phyloP scores from a whole-genome alignment of 1,284 basidiomycete species.

The Ceraceosorus guamensis region DNA sequence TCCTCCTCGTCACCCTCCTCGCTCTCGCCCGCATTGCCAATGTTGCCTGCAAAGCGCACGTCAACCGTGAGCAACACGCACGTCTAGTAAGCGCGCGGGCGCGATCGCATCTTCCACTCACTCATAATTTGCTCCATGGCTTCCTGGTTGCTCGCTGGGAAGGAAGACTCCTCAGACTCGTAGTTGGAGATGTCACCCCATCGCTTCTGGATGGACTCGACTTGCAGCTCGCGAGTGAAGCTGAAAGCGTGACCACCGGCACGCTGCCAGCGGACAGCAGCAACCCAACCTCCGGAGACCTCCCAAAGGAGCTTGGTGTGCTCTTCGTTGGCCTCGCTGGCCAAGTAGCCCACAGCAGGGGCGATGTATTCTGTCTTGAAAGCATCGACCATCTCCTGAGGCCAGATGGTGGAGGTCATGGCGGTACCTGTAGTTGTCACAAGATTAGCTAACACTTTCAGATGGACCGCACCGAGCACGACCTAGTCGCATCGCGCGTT shows the following conservation, averaged over 20 bases:
- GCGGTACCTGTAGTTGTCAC: constrained; percentile 15
- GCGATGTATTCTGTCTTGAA: constrained; percentile 95
- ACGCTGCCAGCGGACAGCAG: constrained; percentile 87
- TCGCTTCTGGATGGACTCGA: constrained; percentile 41
- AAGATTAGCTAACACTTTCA: too few relatives aligned
- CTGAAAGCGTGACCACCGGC: constrained; percentile 60
- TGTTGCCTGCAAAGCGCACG: constrained; percentile 18
- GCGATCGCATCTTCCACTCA: too few relatives aligned
- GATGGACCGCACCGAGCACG: not conserved
- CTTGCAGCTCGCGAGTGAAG: constrained; percentile 33
- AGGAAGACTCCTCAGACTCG: constrained; percentile 42
- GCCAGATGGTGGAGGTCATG: constrained; percentile 56
- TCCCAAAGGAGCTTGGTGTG: constrained; percentile 77
- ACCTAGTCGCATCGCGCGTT: not conserved
- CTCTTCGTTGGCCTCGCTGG: constrained; percentile 67
- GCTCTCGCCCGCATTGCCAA: constrained; percentile 23
- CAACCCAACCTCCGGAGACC: constrained; percentile 84
- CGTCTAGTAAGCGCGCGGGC: too few relatives aligned
- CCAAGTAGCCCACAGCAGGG: constrained; percentile 81
- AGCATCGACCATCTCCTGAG: constrained; percentile 85
- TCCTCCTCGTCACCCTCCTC: constrained; percentile 30
- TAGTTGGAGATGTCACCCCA: constrained; percentile 42
- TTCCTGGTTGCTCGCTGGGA: constrained; percentile 32
- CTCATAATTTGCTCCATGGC: constrained; percentile 30
- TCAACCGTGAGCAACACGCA: too few relatives aligned